phyloP scores from a whole-genome alignment of 345 rosid species.

The Sisymbrium irio region DNA sequence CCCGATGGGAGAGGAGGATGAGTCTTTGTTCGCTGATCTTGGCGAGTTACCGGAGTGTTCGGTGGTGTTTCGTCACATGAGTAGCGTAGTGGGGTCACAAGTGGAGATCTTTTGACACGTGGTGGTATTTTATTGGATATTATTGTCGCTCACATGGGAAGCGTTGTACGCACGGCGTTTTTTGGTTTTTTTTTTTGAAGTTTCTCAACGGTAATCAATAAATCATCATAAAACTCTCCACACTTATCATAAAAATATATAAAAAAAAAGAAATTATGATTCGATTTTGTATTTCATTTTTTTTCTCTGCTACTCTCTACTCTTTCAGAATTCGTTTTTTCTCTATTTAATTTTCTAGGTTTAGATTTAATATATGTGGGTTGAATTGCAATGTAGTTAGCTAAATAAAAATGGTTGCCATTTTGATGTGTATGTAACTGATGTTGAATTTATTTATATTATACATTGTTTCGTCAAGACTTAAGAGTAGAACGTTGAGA shows the following conservation, averaged over 20 bases:
- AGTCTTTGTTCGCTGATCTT: conserved; percentile 91
- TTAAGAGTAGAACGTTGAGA: background rate
- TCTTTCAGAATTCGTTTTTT: conserved; percentile 10
- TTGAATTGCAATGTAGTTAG: conserved; percentile 18
- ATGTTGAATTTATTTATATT: background rate
- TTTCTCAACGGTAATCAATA: conserved; percentile 32
- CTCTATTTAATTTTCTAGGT: background rate
- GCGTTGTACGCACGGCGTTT: conserved; percentile 34
- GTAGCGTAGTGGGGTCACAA: conserved; percentile 52
- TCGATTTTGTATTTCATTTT: conserved; percentile 4
- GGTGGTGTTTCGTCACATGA: conserved; percentile 68
- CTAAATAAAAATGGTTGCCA: conserved; percentile 13
- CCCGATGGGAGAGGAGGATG: conserved; percentile 79
- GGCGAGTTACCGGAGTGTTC: conserved; percentile 98
- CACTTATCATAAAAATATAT: background rate
- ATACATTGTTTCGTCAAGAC: background rate
- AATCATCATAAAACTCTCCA: background rate
- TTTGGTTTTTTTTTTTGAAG: background rate
- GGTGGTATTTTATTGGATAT: conserved; percentile 21
- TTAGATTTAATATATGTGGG: background rate
- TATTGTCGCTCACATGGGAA: conserved; percentile 31
- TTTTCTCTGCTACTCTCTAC: background rate
- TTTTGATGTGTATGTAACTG: conserved; percentile 5
- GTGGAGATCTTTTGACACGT: conserved; percentile 69
- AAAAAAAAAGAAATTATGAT: background rate